These are phyloP conservation scores for Pichia paraexigua DNA, from an alignment of 805 yeast species.

Conservation along the genomic window DNA sequence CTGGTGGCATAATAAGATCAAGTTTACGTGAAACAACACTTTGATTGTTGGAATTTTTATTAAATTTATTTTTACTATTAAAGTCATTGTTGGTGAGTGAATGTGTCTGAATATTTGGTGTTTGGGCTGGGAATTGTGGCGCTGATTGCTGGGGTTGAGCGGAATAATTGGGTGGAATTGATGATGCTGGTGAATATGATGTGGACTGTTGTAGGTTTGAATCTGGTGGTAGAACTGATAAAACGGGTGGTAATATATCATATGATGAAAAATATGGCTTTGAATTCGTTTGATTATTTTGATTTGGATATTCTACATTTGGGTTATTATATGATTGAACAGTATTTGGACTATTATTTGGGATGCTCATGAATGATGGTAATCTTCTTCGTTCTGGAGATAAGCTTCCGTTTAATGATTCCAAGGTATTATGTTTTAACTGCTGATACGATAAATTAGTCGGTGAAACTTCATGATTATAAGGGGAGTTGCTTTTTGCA, in stretches of 20 bases:
- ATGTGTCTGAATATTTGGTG: not conserved
- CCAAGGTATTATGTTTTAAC: not conserved
- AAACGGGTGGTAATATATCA: not conserved
- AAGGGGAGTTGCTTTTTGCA: not conserved
- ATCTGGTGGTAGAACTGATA: not conserved
- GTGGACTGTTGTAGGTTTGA: not conserved
- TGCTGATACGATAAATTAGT: not conserved
- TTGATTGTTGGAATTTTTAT: not conserved
- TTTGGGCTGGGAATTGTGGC: not conserved
- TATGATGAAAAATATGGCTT: not conserved
- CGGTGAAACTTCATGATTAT: not conserved
- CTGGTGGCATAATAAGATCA: conserved; percentile 6
- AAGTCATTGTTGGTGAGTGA: not conserved
- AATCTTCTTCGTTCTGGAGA: not conserved
- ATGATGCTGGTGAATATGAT: not conserved
- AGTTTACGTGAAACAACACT: not conserved
- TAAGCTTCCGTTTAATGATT: not conserved
- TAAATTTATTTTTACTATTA: not conserved
- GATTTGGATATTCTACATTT: not conserved
- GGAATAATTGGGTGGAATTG: not conserved
- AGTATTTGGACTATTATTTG: not conserved
- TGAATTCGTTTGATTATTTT: not conserved
- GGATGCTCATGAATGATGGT: not conserved
- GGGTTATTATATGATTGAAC: not conserved
- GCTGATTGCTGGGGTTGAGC: not conserved